Base-by-base conservation (phyloP, 2,329 filamentous ascomycete species). In the Fusarium sp. region DNA sequence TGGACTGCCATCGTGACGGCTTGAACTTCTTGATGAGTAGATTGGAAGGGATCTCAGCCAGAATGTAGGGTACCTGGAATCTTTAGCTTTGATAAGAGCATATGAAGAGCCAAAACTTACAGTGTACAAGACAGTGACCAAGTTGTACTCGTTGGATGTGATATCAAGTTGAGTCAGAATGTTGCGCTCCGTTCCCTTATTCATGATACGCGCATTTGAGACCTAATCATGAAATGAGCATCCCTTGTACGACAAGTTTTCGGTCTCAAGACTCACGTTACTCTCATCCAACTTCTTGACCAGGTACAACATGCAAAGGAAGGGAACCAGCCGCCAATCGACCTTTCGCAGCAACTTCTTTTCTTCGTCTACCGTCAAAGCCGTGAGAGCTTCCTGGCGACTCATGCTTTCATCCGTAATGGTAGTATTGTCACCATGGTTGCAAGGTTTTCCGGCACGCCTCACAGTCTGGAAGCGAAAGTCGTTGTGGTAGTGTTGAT, bases 141-240 rank as follows among this genome's bases (percentile, higher is more conserved):
- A 56, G 41, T 79, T 79, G 70, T 81, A 83, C 65, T 82, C 71
- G 61, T 83, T 78, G 0, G 80, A 79, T 1, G 79, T 80, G 70
- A 84, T 74, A 7, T 70, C 64, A 2, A 83, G 73, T 67, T 83
- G 75, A 9, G 76, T 80, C 76, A 84, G 74, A 57, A 84, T 83
- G 59, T 84, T 83, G 2, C 70, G 65, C 7, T 73, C 56, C 8
- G 81, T 83, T 11, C 80, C 81, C 37, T 71, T 74, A 51, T 83
- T 82, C 82, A 84, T 84, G 43, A 82, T 83, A 10, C 81, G 76
- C 11, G 81, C 81, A 55, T 82, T 83, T 6, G 81, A 79, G 16
- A 47, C 52, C 52, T 55, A 13, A 12, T 36, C 5, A 39, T n/a
- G 15, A 39, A 6, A 8, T 43, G 40, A 18, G 9, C 16, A 43